Percentiles rank a stretch among this genome's conserved stretches.
phyloP scores from a whole-genome alignment of 768 basidiomycete genomes.

The Auriculariales sp. region DNA sequence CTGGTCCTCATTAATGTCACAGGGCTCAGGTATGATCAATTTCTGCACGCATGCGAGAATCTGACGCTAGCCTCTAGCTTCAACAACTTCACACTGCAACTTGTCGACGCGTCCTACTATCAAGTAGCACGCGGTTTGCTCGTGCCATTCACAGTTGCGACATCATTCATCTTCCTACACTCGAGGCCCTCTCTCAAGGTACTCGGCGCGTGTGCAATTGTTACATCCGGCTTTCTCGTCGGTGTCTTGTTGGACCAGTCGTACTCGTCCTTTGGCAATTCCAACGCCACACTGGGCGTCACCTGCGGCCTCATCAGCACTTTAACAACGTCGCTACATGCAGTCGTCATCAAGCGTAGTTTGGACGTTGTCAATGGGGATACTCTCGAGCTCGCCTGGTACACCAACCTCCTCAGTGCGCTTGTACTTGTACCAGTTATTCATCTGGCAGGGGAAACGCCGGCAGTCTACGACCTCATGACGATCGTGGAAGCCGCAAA shows the following conservation, averaged over 20 bases:
- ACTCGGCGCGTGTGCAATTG: slow-evolving; percentile 58
- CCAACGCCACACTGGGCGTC: slow-evolving; percentile 35
- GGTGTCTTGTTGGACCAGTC: slow-evolving; percentile 67
- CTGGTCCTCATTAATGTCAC: slow-evolving; percentile 67
- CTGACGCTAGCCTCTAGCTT: slow-evolving; percentile 29
- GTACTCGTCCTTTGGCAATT: slow-evolving; percentile 12
- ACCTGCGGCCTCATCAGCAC: slow-evolving; percentile 74
- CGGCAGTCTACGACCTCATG: slow-evolving; percentile 43
- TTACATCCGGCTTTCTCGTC: slow-evolving; percentile 86
- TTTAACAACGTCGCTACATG: slow-evolving; percentile 77
- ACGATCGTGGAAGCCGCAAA: slow-evolving; percentile 22
- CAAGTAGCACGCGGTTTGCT: slow-evolving; percentile 91
- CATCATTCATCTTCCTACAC: slow-evolving; percentile 69
- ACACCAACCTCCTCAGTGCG: slow-evolving; percentile 70
- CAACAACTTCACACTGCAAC: slow-evolving; percentile 84
- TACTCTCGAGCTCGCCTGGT: slow-evolving; percentile 79
- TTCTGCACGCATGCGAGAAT: neutral
- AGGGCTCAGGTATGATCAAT: slow-evolving; percentile 56
- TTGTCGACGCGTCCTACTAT: slow-evolving; percentile 89
- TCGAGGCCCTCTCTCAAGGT: slow-evolving; percentile 64
- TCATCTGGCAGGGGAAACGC: slow-evolving; percentile 60
- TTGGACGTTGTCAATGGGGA: slow-evolving; percentile 69
- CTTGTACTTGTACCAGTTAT: slow-evolving; percentile 58
- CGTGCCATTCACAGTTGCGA: slow-evolving; percentile 81
- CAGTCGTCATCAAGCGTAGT: slow-evolving; percentile 85